phyloP scores from a whole-genome alignment of 352 stramenopile species.

The Phytophthora macrochlamydospora region DNA sequence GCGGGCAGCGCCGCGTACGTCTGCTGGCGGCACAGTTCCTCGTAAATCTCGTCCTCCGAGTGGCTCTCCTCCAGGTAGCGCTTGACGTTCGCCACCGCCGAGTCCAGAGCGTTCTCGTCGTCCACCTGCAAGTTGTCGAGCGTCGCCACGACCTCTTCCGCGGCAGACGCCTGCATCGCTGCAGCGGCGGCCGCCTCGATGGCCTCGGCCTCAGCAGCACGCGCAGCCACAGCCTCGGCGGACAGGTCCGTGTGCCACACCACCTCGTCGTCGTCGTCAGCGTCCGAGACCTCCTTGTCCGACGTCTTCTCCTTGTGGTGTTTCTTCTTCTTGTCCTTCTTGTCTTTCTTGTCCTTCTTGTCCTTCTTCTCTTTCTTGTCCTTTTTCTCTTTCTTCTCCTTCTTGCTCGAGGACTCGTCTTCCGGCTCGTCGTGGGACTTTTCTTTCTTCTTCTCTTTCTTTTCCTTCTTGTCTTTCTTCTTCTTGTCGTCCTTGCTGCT shows the following conservation, averaged over 20 bases:
- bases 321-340: conserved; percentile 85
- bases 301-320: conserved; percentile 84
- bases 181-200: conserved; percentile 79
- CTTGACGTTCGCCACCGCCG: conserved; percentile 68
- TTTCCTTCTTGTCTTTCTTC: conserved; percentile 71
- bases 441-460: conserved; percentile 70
- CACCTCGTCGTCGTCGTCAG: conserved; percentile 76
- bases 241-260: conserved; percentile 90
- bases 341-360: conserved; percentile 78
- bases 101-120: conserved; percentile 85
- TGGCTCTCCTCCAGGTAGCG: conserved; percentile 57
- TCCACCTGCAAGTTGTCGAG: conserved; percentile 86
- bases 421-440: conserved; percentile 69
- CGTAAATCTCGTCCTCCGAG: conserved; percentile 71
- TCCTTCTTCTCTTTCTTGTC: conserved; percentile 74
- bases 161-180: conserved; percentile 63
- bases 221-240: conserved; percentile 77
- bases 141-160: conserved; percentile 68
- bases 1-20: conserved; percentile 91
- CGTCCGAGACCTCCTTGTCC: conserved; percentile 69
- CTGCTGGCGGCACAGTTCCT: conserved; percentile 94
- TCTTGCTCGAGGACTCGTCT: conserved; percentile 60
- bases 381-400: conserved; percentile 69
- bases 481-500: conserved; percentile 86
- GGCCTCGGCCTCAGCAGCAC: conserved; percentile 80